A percentile compares a stretch with the other conserved stretches of the same genome.
Conservation (phyloP, 306 rosid genomes). For the Oxytropis ochrocephala region DNA sequence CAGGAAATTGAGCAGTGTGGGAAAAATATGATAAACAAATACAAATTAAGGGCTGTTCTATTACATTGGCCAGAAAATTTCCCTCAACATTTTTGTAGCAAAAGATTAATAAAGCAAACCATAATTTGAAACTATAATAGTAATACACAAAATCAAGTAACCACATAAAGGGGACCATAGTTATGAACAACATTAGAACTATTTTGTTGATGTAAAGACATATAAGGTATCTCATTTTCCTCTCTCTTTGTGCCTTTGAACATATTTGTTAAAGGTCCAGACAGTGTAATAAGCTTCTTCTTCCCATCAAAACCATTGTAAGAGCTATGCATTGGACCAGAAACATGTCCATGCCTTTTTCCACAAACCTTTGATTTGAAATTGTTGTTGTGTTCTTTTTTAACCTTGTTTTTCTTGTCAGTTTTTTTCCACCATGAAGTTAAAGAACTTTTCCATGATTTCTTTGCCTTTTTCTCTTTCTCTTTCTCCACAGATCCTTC, state of each 20-base stretch:
- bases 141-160: conserved; percentile 30
- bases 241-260: conserved; percentile 40
- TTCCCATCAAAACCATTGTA: conserved; percentile 13
- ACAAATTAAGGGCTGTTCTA: neutral
- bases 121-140: neutral
- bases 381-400: conserved; percentile 16
- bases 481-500: conserved; percentile 35
- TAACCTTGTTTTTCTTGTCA: conserved; percentile 37
- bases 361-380: conserved; percentile 14
- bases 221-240: conserved; percentile 45
- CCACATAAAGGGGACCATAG: conserved; percentile 71
- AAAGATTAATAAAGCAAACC: neutral
- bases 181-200: conserved; percentile 24
- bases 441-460: conserved; percentile 61
- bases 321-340: conserved; percentile 54
- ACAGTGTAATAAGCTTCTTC: conserved; percentile 27
- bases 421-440: conserved; percentile 76
- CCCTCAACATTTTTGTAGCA: neutral
- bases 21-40: neutral
- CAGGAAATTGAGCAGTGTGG: too few species aligned
- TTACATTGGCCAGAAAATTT: neutral
- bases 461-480: conserved; percentile 42
- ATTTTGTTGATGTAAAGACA: conserved; percentile 38
- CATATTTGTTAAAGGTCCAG: conserved; percentile 56
- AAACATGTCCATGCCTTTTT: conserved; percentile 34